Evolutionary conservation across 129 eudicot species (phyloP).

Genomic region (Sambucus nigra): DNA sequence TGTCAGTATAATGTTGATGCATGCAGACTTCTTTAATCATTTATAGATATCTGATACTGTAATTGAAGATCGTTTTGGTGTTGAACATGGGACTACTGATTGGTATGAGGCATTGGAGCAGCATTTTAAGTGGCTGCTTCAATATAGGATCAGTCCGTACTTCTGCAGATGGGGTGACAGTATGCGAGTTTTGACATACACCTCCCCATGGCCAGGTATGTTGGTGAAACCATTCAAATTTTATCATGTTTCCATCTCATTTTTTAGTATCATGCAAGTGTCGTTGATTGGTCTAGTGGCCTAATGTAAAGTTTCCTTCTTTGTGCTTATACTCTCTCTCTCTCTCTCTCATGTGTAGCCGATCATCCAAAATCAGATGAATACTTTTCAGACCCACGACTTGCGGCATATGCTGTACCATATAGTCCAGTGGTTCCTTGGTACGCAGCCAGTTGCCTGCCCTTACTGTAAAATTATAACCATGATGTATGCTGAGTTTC

Average conservation of each 20-base stretch:
- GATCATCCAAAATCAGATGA: conserved; percentile 98
- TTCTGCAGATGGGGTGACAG: conserved; percentile 98
- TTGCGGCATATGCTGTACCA: conserved; percentile 99
- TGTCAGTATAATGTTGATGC: background rate
- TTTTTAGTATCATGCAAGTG: background rate
- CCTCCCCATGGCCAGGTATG: conserved; percentile 97
- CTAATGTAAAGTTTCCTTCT: background rate
- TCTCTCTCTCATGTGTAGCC: conserved; percentile 36
- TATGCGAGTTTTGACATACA: conserved; percentile 94
- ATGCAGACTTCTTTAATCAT: conserved; percentile 32
- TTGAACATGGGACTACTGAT: conserved; percentile 75
- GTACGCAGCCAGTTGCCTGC: conserved; percentile 29
- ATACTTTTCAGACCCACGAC: conserved; percentile 82
- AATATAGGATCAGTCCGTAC: conserved; percentile 82
- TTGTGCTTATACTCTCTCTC: background rate
- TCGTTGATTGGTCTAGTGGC: background rate
- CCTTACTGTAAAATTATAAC: conserved; percentile 1
- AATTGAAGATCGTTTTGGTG: conserved; percentile 94
- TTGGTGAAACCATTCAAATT: background rate
- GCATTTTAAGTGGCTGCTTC: conserved; percentile 93
- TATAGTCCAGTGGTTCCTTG: conserved; percentile 78
- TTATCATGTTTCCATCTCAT: background rate
- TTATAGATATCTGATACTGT: conserved; percentile 90
- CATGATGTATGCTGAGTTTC: conserved; percentile 11
- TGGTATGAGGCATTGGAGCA: conserved; percentile 87